Base-by-base conservation (phyloP, 2,329 filamentous ascomycete species). In the Cordyceps fumosorosea region DNA sequence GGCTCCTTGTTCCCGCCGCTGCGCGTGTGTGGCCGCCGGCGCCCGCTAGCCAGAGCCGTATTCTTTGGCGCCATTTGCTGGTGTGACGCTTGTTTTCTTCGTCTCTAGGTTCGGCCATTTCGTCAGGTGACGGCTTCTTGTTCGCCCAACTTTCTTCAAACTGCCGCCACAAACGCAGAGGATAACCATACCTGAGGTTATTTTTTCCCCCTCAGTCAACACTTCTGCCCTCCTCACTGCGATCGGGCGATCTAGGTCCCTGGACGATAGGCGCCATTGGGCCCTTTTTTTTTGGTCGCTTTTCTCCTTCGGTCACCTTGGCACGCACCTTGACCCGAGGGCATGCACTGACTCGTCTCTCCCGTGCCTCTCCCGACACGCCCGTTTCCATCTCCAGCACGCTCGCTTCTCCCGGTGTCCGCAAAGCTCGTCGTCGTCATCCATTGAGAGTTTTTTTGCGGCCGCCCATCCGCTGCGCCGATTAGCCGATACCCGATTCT, bases 271-370 rank as follows among this genome's bases (percentile, higher is more conserved):
- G 56, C 47, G 57, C 57, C 34, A 34, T 45, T 60, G 48, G 18
- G 34, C 42, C 20, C 20, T 47, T 22, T 48, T 22, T 48, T 4
- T 37, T 26, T 18, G 10, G 14, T 50, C 26, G 14, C 24, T 26
- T 51, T 50, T 50, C 22, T 26, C 26, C 40, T 37, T 58, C 8
- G 26, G 16, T 24, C 29, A 29, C 34, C 22, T 42, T 58, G 26
- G 50, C 50, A 34, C 50, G 56, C 24, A 26, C 56, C 34, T 56
- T 58, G 24, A 34, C 57, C 24, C 14, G 57, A 37, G 59, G 59
- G 42, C 40, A 62, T 62, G 59, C 52, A 62, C 59, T 62, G 59
- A 62, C 59, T 62, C 59, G 59, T 51, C 52, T 42, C 52, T n/a
- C 51, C 44, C 42, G 52, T 40, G 42, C 44, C 32, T 56, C 45